These are phyloP conservation scores for Hypoxylon crocopeplum DNA, from an alignment of 495 filamentous ascomycete species.

Conservation along the genomic window DNA sequence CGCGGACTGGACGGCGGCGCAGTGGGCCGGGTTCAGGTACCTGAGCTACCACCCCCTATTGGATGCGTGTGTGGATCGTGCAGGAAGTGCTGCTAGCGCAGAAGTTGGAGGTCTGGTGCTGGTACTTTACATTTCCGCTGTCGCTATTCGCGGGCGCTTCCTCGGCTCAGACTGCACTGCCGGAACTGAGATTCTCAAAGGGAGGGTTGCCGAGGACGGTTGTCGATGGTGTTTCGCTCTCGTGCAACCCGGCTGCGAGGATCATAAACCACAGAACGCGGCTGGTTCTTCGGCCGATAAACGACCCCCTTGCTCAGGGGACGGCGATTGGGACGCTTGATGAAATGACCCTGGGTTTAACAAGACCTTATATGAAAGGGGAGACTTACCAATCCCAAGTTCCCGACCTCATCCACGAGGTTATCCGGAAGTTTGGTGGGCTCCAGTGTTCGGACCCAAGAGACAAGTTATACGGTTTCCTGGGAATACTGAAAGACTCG, in stretches of 20 bases:
- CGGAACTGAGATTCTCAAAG: neutral
- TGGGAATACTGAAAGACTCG: slow-evolving; percentile 33
- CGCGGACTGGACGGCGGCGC: slow-evolving; percentile 8
- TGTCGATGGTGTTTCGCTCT: neutral
- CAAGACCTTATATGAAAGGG: slow-evolving; percentile 3
- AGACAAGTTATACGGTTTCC: slow-evolving; percentile 36
- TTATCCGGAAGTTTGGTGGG: slow-evolving; percentile 29
- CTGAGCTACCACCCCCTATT: slow-evolving; percentile 26
- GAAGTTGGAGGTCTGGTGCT: slow-evolving; percentile 15
- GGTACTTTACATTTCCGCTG: slow-evolving; percentile 15
- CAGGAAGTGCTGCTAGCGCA: slow-evolving; percentile 22
- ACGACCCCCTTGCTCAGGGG: slow-evolving; percentile 18
- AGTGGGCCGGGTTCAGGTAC: slow-evolving; percentile 24
- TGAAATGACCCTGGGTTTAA: slow-evolving; percentile 3
- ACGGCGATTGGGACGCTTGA: slow-evolving; percentile 10
- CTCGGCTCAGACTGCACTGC: neutral
- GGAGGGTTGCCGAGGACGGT: neutral
- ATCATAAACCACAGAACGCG: slow-evolving; percentile 22
- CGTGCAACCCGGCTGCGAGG: slow-evolving; percentile 23
- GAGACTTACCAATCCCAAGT: slow-evolving; percentile 23
- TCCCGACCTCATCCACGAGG: slow-evolving; percentile 21
- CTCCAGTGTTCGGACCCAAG: slow-evolving; percentile 32
- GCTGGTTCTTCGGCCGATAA: neutral
- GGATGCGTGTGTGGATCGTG: slow-evolving; percentile 22
- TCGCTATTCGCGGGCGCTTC: slow-evolving; percentile 6